phyloP scores from a whole-genome alignment of 441 rosid genomes.

The Manihot esculenta region DNA sequence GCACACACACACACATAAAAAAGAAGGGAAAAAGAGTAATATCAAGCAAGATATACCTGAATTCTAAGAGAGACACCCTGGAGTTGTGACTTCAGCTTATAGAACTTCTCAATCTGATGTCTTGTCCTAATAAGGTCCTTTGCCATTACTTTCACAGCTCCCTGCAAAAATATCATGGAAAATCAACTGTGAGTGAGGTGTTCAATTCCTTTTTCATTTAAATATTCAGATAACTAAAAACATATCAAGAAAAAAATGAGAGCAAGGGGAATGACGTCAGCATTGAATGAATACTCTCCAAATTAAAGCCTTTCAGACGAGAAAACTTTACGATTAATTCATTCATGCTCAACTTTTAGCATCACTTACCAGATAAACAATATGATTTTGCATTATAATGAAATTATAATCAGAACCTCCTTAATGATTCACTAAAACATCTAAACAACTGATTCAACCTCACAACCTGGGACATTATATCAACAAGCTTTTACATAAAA shows the following conservation, averaged over 20 bases:
- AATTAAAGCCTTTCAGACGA: not conserved
- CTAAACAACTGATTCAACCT: not conserved
- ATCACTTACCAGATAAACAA: not conserved
- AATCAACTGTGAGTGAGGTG: not conserved
- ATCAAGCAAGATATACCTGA: slow-evolving; percentile 52
- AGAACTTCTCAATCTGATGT: slow-evolving; percentile 89
- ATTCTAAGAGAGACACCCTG: slow-evolving; percentile 94
- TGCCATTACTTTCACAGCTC: slow-evolving; percentile 97
- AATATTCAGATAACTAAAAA: not conserved
- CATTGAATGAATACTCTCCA: not conserved
- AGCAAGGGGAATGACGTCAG: not conserved
- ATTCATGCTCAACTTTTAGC: not conserved
- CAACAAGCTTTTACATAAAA: not conserved
- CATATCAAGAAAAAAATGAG: too few species aligned
- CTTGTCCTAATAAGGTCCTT: slow-evolving; percentile 91
- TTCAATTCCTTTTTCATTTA: not conserved
- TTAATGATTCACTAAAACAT: not conserved
- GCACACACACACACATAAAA: too few species aligned
- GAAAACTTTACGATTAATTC: not conserved
- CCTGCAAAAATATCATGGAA: slow-evolving; percentile 36
- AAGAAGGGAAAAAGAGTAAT: not conserved
- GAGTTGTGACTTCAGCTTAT: slow-evolving; percentile 89
- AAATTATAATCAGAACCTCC: not conserved
- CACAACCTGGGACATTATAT: not conserved
- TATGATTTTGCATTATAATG: not conserved